These are phyloP conservation scores for Neurospora crassa DNA, from an alignment of 2,329 filamentous ascomycete genomes.

Conservation along the genomic window DNA sequence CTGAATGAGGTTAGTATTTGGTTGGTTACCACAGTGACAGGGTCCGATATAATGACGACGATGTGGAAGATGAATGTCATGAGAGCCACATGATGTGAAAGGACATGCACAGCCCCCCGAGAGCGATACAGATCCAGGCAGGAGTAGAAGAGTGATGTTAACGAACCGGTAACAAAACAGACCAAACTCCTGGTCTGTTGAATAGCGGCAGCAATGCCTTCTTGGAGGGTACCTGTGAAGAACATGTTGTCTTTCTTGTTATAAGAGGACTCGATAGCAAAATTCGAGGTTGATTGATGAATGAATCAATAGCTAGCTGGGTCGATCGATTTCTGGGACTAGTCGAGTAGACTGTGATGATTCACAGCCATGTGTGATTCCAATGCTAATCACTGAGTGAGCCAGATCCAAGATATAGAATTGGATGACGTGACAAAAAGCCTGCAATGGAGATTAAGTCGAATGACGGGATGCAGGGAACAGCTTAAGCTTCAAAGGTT, in stretches of 20 bases:
- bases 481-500: not conserved
- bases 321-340: not conserved
- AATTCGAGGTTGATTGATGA: no score
- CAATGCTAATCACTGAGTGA: not conserved
- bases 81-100: not conserved
- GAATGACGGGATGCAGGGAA: not conserved
- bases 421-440: not conserved
- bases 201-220: constrained; percentile 69
- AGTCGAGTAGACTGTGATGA: not conserved
- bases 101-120: not conserved
- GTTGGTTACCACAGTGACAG: not conserved
- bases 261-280: not conserved
- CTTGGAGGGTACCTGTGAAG: constrained; percentile 68
- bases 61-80: not conserved
- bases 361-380: not conserved
- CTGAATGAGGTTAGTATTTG: constrained; percentile 30
- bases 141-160: not conserved
- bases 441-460: not conserved
- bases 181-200: constrained; percentile 67
- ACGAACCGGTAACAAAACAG: constrained; percentile 71
- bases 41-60: not conserved
- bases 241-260: constrained; percentile 53
- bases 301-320: not conserved
- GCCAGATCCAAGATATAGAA: not conserved
- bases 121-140: not conserved